Percentiles rank a stretch among this genome's conserved stretches.
Conservation (phyloP, 1,284 basidiomycete genomes). For the Cryptococcus sp. region DNA sequence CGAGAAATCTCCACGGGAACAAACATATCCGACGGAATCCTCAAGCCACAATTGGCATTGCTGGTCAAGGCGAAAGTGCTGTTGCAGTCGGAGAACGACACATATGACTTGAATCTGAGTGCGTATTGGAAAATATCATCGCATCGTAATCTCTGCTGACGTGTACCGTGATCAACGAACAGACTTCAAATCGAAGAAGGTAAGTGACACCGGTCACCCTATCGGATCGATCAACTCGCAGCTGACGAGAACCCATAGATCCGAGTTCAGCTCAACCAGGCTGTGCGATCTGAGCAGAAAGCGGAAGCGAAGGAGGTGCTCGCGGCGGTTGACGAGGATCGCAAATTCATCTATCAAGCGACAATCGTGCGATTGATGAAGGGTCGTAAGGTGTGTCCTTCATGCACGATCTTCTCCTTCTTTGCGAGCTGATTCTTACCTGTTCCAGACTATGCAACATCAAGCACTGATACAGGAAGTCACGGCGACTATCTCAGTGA, state of each 20-base stretch:
- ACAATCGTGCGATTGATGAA: conserved; percentile 99
- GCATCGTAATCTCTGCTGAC: not conserved
- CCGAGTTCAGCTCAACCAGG: conserved; percentile 88
- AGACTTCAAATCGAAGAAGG: conserved; percentile 96
- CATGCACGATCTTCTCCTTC: not conserved
- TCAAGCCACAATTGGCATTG: conserved; percentile 79
- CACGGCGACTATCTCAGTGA: conserved; percentile 83
- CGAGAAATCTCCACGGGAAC: conserved; percentile 82
- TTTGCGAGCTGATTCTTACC: conserved; percentile 4
- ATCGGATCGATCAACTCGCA: not conserved
- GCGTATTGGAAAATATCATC: conserved; percentile 38
- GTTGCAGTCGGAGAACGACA: conserved; percentile 71
- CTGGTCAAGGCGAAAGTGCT: conserved; percentile 90
- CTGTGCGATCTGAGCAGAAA: conserved; percentile 93
- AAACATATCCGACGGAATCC: conserved; percentile 75
- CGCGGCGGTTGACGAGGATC: conserved; percentile 95
- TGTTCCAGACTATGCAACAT: conserved; percentile 85
- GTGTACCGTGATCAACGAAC: not conserved
- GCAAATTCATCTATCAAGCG: conserved; percentile 95
- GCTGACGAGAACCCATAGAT: conserved; percentile 56
- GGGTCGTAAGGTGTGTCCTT: conserved; percentile 66
- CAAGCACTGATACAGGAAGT: conserved; percentile 92
- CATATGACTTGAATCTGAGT: conserved; percentile 94
- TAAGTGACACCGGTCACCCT: conserved; percentile 10
- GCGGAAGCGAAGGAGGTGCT: conserved; percentile 87